Conservation (phyloP, 2,329 filamentous ascomycete genomes). For the Ustulina deusta region DNA sequence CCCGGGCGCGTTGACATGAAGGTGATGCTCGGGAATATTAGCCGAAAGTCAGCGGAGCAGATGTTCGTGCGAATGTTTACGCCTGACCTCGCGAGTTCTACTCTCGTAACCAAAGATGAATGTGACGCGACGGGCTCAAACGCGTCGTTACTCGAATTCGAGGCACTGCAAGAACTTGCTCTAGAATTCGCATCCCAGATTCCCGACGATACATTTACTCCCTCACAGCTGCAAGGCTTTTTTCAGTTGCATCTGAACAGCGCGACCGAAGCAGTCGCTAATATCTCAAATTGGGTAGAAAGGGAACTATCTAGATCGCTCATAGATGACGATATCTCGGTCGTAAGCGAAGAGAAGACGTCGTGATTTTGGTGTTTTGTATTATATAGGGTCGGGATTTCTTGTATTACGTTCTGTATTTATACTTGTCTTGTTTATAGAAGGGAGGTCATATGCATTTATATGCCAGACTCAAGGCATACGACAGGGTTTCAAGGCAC, state of each 20-base stretch:
- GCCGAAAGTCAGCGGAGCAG: conserved; percentile 50
- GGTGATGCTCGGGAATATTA: conserved; percentile 58
- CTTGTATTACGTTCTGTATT: conserved; percentile 30
- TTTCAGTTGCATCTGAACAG: conserved; percentile 53
- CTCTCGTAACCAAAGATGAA: conserved; percentile 16
- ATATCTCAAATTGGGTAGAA: conserved; percentile 49
- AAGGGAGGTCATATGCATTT: conserved; percentile 5
- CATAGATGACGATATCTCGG: conserved; percentile 48
- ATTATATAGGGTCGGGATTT: conserved; percentile 15
- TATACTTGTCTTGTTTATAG: conserved; percentile 7
- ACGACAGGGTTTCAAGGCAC: background rate
- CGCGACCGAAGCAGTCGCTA: conserved; percentile 47
- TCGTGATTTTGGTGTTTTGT: conserved; percentile 6
- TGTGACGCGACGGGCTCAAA: conserved; percentile 2
- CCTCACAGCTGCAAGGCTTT: conserved; percentile 54
- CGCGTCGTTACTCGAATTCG: conserved; percentile 10
- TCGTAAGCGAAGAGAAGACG: conserved; percentile 44
- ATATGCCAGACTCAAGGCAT: background rate
- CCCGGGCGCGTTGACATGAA: conserved; percentile 72
- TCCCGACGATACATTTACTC: conserved; percentile 52
- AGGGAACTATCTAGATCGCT: conserved; percentile 44
- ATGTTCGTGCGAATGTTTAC: conserved; percentile 55
- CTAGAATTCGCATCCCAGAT: conserved; percentile 49
- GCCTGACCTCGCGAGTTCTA: conserved; percentile 40
- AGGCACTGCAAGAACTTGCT: conserved; percentile 44